Percentiles rank a stretch among this genome's conserved stretches.
phyloP scores from a whole-genome alignment of 108 stramenopile species.

The Cylindrotheca closterium region DNA sequence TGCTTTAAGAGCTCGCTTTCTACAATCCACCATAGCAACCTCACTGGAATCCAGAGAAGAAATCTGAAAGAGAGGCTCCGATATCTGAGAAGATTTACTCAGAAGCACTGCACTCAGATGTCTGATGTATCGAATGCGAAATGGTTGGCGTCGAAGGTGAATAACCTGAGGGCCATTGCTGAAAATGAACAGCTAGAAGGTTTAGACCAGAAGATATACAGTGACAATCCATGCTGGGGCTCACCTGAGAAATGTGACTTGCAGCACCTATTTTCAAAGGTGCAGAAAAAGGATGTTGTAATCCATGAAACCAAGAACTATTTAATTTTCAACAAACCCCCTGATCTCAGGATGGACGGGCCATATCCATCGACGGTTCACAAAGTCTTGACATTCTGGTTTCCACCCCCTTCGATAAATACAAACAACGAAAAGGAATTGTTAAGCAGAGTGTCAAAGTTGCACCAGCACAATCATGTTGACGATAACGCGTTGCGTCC shows the following conservation, averaged over 20 bases:
- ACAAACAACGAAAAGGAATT: conserved; percentile 15
- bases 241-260: conserved; percentile 45
- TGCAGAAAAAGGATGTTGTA: conserved; percentile 31
- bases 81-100: too few relatives aligned
- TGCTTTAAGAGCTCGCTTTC: too few relatives aligned
- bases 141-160: too few relatives aligned
- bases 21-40: too few relatives aligned
- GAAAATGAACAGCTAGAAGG: too few relatives aligned
- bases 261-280: conserved; percentile 43
- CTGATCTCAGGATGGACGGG: conserved; percentile 90
- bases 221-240: conserved; percentile 83
- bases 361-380: conserved; percentile 66
- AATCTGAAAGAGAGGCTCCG: too few relatives aligned
- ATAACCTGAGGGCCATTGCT: too few relatives aligned
- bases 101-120: too few relatives aligned
- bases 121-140: too few relatives aligned
- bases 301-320: conserved; percentile 65
- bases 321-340: conserved; percentile 78
- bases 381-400: conserved; percentile 76
- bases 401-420: conserved; percentile 61
- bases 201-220: too few relatives aligned
- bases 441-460: conserved; percentile 27
- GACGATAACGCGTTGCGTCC: conserved; percentile 71
- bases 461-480: conserved; percentile 50
- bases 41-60: too few relatives aligned